phyloP scores from a whole-genome alignment of 306 rosid species.

The Lathyrus oleraceus region DNA sequence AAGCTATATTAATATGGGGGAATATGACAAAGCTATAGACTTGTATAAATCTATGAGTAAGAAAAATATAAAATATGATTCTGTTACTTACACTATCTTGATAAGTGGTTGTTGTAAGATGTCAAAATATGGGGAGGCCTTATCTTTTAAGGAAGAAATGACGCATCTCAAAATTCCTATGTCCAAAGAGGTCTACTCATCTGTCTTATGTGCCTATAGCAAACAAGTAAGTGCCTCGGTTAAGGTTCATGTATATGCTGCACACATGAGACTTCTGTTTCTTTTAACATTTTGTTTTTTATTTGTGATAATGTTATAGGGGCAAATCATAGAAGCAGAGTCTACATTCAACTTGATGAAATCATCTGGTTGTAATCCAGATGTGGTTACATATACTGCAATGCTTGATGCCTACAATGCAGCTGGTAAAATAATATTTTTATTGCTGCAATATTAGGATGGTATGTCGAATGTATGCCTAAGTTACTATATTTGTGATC shows the following conservation, averaged over 20 bases:
- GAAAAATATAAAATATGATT: conserved; percentile 63
- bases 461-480: conserved; percentile 13
- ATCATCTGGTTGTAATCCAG: conserved; percentile 65
- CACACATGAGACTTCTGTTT: conserved; percentile 23
- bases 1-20: conserved; percentile 79
- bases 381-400: conserved; percentile 77
- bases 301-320: conserved; percentile 51
- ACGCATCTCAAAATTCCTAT: conserved; percentile 60
- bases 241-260: conserved; percentile 27
- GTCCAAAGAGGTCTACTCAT: conserved; percentile 78
- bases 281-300: conserved; percentile 16
- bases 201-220: conserved; percentile 77
- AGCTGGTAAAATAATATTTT: conserved; percentile 52
- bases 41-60: conserved; percentile 73
- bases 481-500: conserved; percentile 36
- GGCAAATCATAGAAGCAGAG: conserved; percentile 69
- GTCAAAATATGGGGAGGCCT: conserved; percentile 78
- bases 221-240: conserved; percentile 61
- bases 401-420: conserved; percentile 77
- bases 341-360: conserved; percentile 70
- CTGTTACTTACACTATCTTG: conserved; percentile 81
- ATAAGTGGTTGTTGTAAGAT: conserved; percentile 89
- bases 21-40: conserved; percentile 70
- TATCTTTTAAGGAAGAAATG: conserved; percentile 67
- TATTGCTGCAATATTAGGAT: conserved; percentile 29